These are phyloP conservation scores for Trametes hirsuta DNA, from an alignment of 1,284 basidiomycete species.

Conservation along the genomic window DNA sequence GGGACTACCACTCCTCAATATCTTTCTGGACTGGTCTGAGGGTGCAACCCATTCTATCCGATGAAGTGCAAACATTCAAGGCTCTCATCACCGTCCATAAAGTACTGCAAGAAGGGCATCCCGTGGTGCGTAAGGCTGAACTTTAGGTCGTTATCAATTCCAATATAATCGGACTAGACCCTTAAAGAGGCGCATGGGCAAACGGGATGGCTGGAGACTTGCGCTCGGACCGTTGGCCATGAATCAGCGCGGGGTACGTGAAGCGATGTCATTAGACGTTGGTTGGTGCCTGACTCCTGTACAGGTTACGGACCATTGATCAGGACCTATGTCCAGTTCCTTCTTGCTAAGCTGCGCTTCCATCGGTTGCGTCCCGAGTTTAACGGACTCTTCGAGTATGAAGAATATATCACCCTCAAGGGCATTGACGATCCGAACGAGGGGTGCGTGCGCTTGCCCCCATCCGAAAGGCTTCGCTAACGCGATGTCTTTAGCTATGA, in stretches of 20 bases:
- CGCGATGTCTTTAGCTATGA: constrained; percentile 71
- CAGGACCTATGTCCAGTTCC: constrained; percentile 91
- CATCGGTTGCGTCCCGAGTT: constrained; percentile 94
- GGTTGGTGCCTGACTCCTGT: neutral
- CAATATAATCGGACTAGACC: constrained; percentile 53
- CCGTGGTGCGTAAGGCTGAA: constrained; percentile 62
- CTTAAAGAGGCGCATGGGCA: constrained; percentile 96
- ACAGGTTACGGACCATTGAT: constrained; percentile 91
- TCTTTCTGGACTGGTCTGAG: constrained; percentile 96
- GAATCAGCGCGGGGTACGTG: constrained; percentile 78
- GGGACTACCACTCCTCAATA: constrained; percentile 97
- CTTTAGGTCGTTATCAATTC: neutral
- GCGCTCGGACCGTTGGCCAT: constrained; percentile 82
- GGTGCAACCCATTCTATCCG: constrained; percentile 92
- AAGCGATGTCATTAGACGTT: neutral
- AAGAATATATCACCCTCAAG: constrained; percentile 94
- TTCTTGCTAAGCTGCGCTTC: constrained; percentile 93
- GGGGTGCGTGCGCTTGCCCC: constrained; percentile 61
- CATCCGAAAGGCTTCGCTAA: neutral
- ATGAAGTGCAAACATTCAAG: constrained; percentile 97
- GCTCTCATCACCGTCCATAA: constrained; percentile 96
- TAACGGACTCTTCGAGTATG: constrained; percentile 96
- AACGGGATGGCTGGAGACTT: constrained; percentile 95
- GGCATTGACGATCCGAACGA: constrained; percentile 98
- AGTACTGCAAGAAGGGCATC: constrained; percentile 93